Conservation (phyloP, 108 stramenopile genomes). For the Aurantiochytrium sp. region DNA sequence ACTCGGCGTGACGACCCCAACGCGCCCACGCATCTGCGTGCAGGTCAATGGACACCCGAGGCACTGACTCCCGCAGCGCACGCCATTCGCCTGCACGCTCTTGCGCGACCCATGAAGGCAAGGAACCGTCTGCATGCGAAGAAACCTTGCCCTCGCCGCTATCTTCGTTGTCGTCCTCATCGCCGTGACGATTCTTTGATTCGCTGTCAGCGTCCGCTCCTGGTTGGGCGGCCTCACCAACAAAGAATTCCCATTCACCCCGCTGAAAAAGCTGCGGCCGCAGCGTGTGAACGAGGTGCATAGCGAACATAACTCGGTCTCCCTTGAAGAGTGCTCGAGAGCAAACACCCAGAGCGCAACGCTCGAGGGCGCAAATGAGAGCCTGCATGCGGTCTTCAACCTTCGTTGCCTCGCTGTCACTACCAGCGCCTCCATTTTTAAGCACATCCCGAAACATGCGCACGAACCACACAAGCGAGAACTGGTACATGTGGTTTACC, state of each 20-base stretch:
- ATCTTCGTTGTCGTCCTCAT: not conserved
- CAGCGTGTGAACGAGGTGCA: slow-evolving; percentile 54
- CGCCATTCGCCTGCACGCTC: slow-evolving; percentile 37
- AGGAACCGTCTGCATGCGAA: not conserved
- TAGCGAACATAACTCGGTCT: slow-evolving; percentile 52
- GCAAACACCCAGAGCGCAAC: slow-evolving; percentile 36
- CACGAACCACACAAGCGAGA: slow-evolving; percentile 46
- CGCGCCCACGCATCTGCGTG: slow-evolving; percentile 37
- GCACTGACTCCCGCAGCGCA: slow-evolving; percentile 31
- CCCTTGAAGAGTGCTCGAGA: slow-evolving; percentile 48
- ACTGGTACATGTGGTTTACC: slow-evolving; percentile 57
- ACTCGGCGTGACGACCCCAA: slow-evolving; percentile 38
- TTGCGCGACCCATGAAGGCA: slow-evolving; percentile 39
- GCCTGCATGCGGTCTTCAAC: slow-evolving; percentile 33
- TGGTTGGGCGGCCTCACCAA: slow-evolving; percentile 23
- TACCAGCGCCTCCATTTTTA: not conserved
- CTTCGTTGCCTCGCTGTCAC: not conserved
- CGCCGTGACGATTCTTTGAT: not conserved
- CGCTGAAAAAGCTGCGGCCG: slow-evolving; percentile 33
- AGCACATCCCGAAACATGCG: slow-evolving; percentile 38
- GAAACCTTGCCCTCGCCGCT: not conserved
- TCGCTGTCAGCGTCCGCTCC: too few relatives aligned
- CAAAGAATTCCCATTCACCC: slow-evolving; percentile 57
- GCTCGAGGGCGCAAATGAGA: slow-evolving; percentile 39
- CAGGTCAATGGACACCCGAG: slow-evolving; percentile 22